Evolutionary conservation across 305 asterid genomes (phyloP).

Genomic region (Solanum hybrid): DNA sequence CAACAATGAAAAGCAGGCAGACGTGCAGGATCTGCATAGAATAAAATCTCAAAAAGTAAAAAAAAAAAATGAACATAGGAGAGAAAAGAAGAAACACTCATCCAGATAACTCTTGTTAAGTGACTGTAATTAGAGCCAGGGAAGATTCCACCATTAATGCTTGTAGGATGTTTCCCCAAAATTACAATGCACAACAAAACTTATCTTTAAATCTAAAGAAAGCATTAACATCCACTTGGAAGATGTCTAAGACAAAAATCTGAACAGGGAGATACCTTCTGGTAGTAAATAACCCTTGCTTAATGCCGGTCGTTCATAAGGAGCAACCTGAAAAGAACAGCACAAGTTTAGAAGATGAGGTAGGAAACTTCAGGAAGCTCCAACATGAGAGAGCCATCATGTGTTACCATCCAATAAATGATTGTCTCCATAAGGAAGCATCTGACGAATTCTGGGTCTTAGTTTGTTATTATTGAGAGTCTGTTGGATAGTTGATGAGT

Average conservation of each 20-base stretch:
- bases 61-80: neutral
- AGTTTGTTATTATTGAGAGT: neutral
- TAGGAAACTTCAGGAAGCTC: neutral
- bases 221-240: neutral
- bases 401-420: neutral
- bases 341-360: neutral
- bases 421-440: neutral
- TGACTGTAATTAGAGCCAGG: neutral
- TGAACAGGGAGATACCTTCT: conserved; percentile 47
- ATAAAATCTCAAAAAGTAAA: neutral
- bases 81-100: neutral
- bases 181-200: neutral
- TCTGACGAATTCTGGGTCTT: neutral
- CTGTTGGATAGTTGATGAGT: neutral
- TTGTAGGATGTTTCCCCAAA: neutral
- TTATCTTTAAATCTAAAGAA: neutral
- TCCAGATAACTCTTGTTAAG: neutral
- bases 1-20: conserved; percentile 79
- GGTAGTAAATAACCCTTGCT: conserved; percentile 94
- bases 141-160: neutral
- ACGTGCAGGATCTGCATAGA: conserved; percentile 56
- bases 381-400: neutral
- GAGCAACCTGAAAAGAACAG: conserved; percentile 62
- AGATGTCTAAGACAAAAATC: neutral
- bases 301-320: conserved; percentile 94